Conservation (phyloP, 306 rosid species). For the Notholithocarpus densiflorus region DNA sequence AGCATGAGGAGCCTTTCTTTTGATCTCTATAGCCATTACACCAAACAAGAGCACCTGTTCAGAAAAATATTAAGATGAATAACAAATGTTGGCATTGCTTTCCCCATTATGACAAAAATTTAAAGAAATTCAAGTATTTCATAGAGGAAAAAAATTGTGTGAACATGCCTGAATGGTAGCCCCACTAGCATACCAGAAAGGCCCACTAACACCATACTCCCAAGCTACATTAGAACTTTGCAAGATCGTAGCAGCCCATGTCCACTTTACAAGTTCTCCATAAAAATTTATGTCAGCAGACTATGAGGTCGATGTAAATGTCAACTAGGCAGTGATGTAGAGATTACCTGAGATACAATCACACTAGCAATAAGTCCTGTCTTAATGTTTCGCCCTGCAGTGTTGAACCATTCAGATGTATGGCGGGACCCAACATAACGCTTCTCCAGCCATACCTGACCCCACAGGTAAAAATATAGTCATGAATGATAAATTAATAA, state of each 20-base stretch:
- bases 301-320: not conserved
- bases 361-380: slow-evolving; percentile 97
- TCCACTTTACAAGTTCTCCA: slow-evolving; percentile 60
- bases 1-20: slow-evolving; percentile 93
- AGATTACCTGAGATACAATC: slow-evolving; percentile 81
- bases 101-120: not conserved
- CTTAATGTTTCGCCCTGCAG: slow-evolving; percentile 93
- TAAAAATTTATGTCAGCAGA: not conserved
- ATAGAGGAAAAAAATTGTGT: not conserved
- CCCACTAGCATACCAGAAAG: slow-evolving; percentile 99
- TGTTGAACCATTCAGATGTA: slow-evolving; percentile 96
- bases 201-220: slow-evolving; percentile 94
- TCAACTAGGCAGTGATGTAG: slow-evolving; percentile 7
- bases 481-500: not conserved
- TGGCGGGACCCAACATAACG: slow-evolving; percentile 78
- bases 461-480: not conserved
- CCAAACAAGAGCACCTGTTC: slow-evolving; percentile 83
- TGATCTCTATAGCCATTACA: slow-evolving; percentile 92
- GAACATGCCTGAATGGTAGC: slow-evolving; percentile 83
- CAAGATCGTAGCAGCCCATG: slow-evolving; percentile 93
- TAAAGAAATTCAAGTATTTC: not conserved
- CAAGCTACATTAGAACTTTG: slow-evolving; percentile 97
- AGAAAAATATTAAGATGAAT: not conserved
- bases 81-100: not conserved
- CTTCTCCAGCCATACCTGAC: slow-evolving; percentile 91